phyloP scores from a whole-genome alignment of 257 asterid genomes.

The Nicotiana paniculata region DNA sequence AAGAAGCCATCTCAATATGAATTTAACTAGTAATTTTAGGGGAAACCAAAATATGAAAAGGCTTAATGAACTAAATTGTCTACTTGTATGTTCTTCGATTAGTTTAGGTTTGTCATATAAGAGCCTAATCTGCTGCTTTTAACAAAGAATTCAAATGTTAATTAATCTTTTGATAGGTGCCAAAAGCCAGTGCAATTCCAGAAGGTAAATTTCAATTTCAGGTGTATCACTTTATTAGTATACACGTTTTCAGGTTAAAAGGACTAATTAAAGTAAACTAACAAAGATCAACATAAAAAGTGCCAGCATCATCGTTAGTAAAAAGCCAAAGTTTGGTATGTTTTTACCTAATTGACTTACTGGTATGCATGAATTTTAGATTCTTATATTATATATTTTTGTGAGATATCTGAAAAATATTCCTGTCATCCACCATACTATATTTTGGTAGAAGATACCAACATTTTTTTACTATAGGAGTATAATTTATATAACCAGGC shows the following conservation, averaged over 20 bases:
- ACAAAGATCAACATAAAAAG: background rate
- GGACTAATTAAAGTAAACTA: background rate
- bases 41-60: too few species aligned
- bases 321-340: background rate
- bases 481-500: background rate
- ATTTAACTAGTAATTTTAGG: too few species aligned
- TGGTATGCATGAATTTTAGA: background rate
- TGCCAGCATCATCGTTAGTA: background rate
- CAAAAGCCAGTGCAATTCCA: background rate
- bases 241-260: background rate
- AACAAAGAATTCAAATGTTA: background rate
- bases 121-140: background rate
- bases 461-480: too few species aligned
- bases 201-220: background rate
- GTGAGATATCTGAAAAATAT: background rate
- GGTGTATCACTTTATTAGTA: background rate
- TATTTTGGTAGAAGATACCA: background rate
- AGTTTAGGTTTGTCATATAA: too few species aligned
- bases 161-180: background rate
- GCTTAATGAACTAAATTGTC: too few species aligned
- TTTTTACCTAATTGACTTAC: background rate
- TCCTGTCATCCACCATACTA: background rate
- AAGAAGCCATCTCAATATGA: too few species aligned
- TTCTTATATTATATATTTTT: background rate
- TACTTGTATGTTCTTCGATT: too few species aligned